Base-by-base conservation (phyloP, 2,329 filamentous ascomycete species). In the Nectriaceae sp. region DNA sequence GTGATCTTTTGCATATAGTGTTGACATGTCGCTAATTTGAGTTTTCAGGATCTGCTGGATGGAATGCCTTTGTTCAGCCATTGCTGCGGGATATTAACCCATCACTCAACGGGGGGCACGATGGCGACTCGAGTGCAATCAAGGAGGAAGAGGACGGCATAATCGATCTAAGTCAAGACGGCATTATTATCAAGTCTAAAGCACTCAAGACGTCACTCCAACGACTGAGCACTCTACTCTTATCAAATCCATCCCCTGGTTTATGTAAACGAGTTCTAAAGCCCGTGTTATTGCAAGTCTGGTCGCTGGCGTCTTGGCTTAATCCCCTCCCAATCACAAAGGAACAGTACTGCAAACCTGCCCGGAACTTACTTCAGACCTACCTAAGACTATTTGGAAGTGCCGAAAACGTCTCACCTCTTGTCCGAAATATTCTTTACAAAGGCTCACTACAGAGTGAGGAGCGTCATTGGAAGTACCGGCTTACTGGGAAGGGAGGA, bases 181-280 rank as follows among this genome's bases (percentile, higher is more conserved):
- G 49, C 13, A 63, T 78, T 0, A 51, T 87, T 10, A 75, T 84
- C 15, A 53, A 69, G 5, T 66, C 77, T 3, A 59, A 70, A 2
- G 69, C 77, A 2, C 65, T 89, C 4, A 69, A 72, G 16, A 64
- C 64, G 26, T 77, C 82, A 2, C 62, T 90, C 3, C 72, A 69
- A 24, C 75, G 85, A 15, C 65, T 90, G 1, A 74, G 73, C 29
- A 72, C 76, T 1, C 67, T 90, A 2, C 63, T 84, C 2, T 71
- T 79, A 18, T 85, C 84, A 0, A 86, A 87, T 59, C 84, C 85
- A 0, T 85, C 88, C 46, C 82, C 85, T 0, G 84, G 84, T 0
- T 67, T 89, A 10, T 79, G 83, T 38, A 83, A 77, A 53, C 74
- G 87, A 42, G 70, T 90, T 1, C 65, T 89, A 3, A 70, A 73